These are phyloP conservation scores for Aschersonia sp. DNA, from an alignment of 2,329 filamentous ascomycete species.

Conservation along the genomic window DNA sequence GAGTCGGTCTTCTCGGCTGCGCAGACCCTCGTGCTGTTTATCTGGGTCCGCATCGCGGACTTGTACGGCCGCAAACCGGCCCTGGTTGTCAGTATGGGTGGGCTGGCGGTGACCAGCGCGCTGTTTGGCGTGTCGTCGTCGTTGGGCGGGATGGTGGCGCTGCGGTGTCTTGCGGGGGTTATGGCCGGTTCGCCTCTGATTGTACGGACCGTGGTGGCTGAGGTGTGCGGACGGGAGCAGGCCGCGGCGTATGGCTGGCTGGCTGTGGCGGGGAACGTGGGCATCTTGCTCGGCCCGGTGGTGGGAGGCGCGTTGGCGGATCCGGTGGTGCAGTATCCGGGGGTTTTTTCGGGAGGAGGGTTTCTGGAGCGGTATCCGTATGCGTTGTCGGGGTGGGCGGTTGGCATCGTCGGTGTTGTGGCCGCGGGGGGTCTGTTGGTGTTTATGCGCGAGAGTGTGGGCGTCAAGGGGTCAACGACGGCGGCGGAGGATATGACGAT, in stretches of 20 bases:
- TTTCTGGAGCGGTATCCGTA: slow-evolving; percentile 39
- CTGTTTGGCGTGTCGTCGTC: slow-evolving; percentile 54
- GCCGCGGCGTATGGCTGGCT: slow-evolving; percentile 64
- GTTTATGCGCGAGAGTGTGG: neutral
- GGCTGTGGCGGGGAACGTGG: slow-evolving; percentile 60
- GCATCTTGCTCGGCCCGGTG: slow-evolving; percentile 58
- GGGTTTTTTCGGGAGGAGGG: slow-evolving; percentile 27
- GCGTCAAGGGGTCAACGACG: neutral
- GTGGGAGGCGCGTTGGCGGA: slow-evolving; percentile 56
- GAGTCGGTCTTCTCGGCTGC: slow-evolving; percentile 60
- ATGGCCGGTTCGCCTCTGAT: slow-evolving; percentile 65
- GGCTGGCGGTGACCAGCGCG: slow-evolving; percentile 43
- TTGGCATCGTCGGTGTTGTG: slow-evolving; percentile 38
- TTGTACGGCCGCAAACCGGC: slow-evolving; percentile 58
- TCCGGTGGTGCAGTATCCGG: slow-evolving; percentile 49
- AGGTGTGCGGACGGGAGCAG: slow-evolving; percentile 59
- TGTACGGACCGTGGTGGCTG: slow-evolving; percentile 63
- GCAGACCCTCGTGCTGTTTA: slow-evolving; percentile 65
- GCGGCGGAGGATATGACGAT: slow-evolving; percentile 8
- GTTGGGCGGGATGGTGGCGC: slow-evolving; percentile 62
- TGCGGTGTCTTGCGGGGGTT: slow-evolving; percentile 55
- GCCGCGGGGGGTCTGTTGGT: slow-evolving; percentile 15
- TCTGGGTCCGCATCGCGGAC: slow-evolving; percentile 52
- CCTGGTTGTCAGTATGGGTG: slow-evolving; percentile 50
- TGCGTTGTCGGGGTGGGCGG: slow-evolving; percentile 38